Evolutionary conservation across 441 rosid species (phyloP).

Genomic region (Pelargonium cotyledonis): DNA sequence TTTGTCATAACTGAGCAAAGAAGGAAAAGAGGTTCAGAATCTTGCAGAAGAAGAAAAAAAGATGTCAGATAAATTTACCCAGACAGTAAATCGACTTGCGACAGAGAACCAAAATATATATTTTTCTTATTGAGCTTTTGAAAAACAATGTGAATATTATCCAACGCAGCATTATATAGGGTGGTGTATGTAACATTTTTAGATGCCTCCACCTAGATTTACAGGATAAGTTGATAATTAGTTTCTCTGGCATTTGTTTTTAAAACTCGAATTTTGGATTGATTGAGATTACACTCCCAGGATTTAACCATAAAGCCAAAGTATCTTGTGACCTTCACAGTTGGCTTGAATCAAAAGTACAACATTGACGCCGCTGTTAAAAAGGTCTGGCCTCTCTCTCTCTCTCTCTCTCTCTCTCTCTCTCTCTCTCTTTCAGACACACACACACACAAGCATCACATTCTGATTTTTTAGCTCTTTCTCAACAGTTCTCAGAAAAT

Average conservation of each 20-base stretch:
- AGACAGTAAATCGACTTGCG: not conserved
- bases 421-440: not conserved
- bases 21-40: not conserved
- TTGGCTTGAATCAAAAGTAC: constrained; percentile 61
- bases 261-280: too few species aligned
- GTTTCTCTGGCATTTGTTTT: not conserved
- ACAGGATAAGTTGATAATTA: not conserved
- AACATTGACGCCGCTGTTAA: constrained; percentile 68
- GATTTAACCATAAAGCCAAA: constrained; percentile 51
- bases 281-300: constrained; percentile 31
- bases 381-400: constrained; percentile 34
- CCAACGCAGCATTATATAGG: not conserved
- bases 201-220: not conserved
- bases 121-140: not conserved
- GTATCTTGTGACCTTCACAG: constrained; percentile 84
- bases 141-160: not conserved
- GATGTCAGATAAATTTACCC: too few species aligned
- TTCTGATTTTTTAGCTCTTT: constrained; percentile 1
- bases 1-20: not conserved
- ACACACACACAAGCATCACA: not conserved
- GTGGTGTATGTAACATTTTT: not conserved
- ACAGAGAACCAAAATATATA: not conserved
- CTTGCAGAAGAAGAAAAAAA: not conserved
- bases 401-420: constrained; percentile 14
- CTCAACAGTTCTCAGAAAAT: constrained; percentile 76